Evolutionary conservation across 139 green algal genomes (phyloP).

Genomic region (Chlorella sp.): DNA sequence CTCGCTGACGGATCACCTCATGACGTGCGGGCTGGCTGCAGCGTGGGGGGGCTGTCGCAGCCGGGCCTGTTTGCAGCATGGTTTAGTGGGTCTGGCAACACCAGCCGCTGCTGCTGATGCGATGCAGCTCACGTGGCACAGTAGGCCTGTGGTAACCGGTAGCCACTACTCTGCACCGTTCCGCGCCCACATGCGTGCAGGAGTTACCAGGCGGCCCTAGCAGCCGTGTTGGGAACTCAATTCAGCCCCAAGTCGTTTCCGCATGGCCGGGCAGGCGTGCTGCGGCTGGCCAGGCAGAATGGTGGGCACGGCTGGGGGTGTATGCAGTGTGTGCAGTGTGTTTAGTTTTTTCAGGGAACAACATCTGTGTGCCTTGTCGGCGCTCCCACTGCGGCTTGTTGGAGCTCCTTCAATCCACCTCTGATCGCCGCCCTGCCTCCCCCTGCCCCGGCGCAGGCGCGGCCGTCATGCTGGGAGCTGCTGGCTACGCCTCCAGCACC

Average conservation of each 20-base stretch:
- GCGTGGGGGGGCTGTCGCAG: too few relatives aligned
- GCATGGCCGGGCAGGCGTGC: conserved; percentile 17
- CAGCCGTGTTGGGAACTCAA: conserved; percentile 34
- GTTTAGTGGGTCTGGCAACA: too few relatives aligned
- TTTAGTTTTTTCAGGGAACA: neutral
- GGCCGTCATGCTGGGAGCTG: neutral
- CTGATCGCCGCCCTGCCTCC: neutral
- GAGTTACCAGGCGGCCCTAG: conserved; percentile 28
- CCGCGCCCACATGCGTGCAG: too few relatives aligned
- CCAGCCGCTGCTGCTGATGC: too few relatives aligned
- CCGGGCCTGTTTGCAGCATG: too few relatives aligned
- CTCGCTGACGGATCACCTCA: conserved; percentile 38
- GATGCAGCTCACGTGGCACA: too few relatives aligned
- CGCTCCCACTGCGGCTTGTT: neutral
- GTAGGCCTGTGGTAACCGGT: too few relatives aligned
- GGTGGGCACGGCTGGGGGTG: neutral
- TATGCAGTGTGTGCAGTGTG: neutral
- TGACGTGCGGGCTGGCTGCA: conserved; percentile 13
- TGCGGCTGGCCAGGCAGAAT: neutral
- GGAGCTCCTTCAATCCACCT: neutral
- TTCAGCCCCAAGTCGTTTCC: conserved; percentile 35
- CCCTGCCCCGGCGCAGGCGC: neutral
- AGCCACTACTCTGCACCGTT: too few relatives aligned
- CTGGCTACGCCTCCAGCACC: neutral
- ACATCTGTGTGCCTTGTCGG: too few relatives aligned